These are phyloP conservation scores for Leccinellum luteum DNA, from an alignment of 768 basidiomycete genomes.

Conservation along the genomic window DNA sequence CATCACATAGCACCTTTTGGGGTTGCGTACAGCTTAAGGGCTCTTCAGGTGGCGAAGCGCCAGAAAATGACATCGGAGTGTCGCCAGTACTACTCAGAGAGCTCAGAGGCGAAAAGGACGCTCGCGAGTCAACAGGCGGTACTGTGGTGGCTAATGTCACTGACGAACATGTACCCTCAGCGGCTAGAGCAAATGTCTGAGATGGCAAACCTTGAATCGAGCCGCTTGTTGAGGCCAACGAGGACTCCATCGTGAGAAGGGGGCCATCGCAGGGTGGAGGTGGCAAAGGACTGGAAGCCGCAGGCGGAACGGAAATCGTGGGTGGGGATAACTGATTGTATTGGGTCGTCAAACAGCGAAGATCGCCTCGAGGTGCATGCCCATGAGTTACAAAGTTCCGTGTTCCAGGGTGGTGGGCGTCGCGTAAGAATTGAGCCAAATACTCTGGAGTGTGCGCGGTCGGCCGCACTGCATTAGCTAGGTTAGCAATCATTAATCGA, in stretches of 20 bases:
- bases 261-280: background rate
- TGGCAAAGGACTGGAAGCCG: background rate
- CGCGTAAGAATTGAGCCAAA: background rate
- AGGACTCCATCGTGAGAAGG: background rate
- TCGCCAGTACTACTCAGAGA: background rate
- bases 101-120: background rate
- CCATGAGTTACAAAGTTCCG: background rate
- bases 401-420: background rate
- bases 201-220: background rate
- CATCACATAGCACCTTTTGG: background rate
- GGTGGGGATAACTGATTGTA: background rate
- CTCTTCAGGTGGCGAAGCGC: background rate
- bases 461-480: constrained; percentile 1
- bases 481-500: constrained; percentile 3
- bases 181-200: background rate
- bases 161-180: background rate
- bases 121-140: background rate
- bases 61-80: background rate
- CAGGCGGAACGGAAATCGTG: background rate
- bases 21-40: background rate
- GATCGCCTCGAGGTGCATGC: background rate
- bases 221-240: background rate
- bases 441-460: constrained; percentile 4
- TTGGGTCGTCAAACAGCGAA: background rate
- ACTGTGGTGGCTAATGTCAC: background rate